Base-by-base conservation (phyloP, 257 asterid genomes). In the Solanum corneliomulleri region DNA sequence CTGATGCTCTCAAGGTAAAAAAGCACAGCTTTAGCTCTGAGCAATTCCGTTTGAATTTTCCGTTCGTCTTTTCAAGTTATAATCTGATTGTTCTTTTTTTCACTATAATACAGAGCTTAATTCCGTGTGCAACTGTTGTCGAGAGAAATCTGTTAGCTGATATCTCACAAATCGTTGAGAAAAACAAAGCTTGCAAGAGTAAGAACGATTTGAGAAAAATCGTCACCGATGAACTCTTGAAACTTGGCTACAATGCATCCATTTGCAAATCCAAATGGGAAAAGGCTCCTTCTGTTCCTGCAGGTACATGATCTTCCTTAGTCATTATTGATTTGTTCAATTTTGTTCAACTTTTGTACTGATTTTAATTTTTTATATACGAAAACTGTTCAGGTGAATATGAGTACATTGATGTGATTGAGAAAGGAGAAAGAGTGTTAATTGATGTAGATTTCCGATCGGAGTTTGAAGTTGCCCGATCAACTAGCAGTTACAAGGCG, bases 261-360 rank as follows among this genome's bases (percentile, higher is more conserved):
- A 88, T 94, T 33, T 96, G 98, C 90, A 93, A 91, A 93, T 96
- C 99, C 45, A 95, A 94, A 89, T 96, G 99, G 99, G 98, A 94
- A 37, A 96, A 93, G 74, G 82, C 97, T 35, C 86, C 98, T 66
- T 88, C 98, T 8, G 88, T 94, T 86, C 98, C 98, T 69, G 95
- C 99, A 68, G 99, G 99, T 96, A 94, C 49, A 41, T 68, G 15
- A 85, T 15, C 5, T 4, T 52, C 42, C 21, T 4, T 25, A 29
- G 33, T 6, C 33, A 7, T 44, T 5, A 29, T 58, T 42, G 6
- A 27, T 75, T 2, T 49, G 70, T 68, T 12, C 41, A 13, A 71
- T 71, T 71, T 33, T 33, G 44, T 8, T 33, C 78, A 33, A 71
- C 45, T 31, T 71, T 71, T 45, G 75, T 58, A 37, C 60, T 84